Evolutionary conservation across 768 basidiomycete genomes (phyloP), one percentile per base, ranked within the genome.

Genomic region (Suillus tomentosus): DNA sequence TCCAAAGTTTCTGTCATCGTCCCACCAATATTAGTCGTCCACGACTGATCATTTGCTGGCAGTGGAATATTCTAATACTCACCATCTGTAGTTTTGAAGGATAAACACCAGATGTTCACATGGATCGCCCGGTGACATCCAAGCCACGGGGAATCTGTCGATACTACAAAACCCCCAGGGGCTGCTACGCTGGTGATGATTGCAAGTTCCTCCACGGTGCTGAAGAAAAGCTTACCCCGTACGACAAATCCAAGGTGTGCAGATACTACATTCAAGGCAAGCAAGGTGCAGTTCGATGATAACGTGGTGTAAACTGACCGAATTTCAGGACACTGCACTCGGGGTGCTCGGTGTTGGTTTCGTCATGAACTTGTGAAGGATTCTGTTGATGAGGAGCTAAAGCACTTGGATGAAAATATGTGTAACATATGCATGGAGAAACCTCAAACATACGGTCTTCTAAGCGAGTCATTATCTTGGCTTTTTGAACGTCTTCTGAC

Each of bases 121-220:
- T 79, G 78, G 74, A 78, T 62, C 84, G 90, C 50, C 91, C 89
- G 43, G 74, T 77, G 63, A 92, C 90, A 53, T 88, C 88, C 43
- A 92, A 87, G 71, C 74, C 90, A 13, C 82, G 91, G 55, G 91
- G 91, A 0, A 70, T 87, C 53, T 94, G 92, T 78, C 80, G 79
- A 59, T 93, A 89, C 72, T 91, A 90, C 70, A 75, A 78, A 15
- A 81, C 83, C 22, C 73, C 81, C 0, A 79, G 89, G 57, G 92
- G 92, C 9, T 94, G 92, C 76, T 90, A 85, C 66, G 82, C 85
- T 8, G 88, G 86, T 42, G 75, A 85, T 60, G 74, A 74, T 7
- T 94, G 92, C 85, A 92, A 90, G 79, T 94, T 93, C 74, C 79
- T 90, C 13, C 92, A 94, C 65, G 85, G 84, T 55, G 78, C 81